Evolutionary conservation across 306 rosid genomes (phyloP).

Genomic region (Phaseolus lunatus): DNA sequence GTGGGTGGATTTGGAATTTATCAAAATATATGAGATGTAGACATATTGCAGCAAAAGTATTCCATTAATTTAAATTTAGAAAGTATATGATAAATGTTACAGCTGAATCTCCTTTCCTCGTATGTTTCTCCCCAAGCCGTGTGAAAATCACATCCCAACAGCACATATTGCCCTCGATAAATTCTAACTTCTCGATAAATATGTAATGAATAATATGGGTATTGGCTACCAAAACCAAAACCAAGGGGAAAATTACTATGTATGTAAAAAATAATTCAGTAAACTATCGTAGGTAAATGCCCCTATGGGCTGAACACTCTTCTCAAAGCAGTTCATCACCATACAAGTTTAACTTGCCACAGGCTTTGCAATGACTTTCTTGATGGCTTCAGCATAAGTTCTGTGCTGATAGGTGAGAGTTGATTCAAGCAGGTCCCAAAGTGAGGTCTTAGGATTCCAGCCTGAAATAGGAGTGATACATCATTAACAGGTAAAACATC

Average conservation of each 20-base stretch:
- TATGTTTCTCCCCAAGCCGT: conserved; percentile 48
- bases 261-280: conserved; percentile 46
- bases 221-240: conserved; percentile 41
- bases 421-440: conserved; percentile 91
- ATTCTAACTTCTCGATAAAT: conserved; percentile 45
- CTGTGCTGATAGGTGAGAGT: conserved; percentile 94
- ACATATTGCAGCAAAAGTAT: not conserved
- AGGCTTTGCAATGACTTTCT: conserved; percentile 73
- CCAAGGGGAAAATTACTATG: conserved; percentile 43
- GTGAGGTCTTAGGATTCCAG: conserved; percentile 92
- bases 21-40: not conserved
- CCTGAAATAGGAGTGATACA: conserved; percentile 52
- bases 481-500: conserved; percentile 26
- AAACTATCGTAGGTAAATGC: conserved; percentile 41
- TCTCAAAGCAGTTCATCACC: conserved; percentile 36
- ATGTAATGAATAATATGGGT: conserved; percentile 41
- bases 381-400: conserved; percentile 87
- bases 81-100: conserved; percentile 43
- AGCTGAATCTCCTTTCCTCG: conserved; percentile 47
- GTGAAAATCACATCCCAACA: conserved; percentile 42
- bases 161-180: conserved; percentile 36
- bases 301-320: conserved; percentile 43
- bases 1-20: not conserved
- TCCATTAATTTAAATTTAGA: conserved; percentile 41
- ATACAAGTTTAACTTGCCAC: conserved; percentile 57